Base-by-base conservation (phyloP, 1,284 basidiomycete genomes). In the Lentinula novae-zelandiae region DNA sequence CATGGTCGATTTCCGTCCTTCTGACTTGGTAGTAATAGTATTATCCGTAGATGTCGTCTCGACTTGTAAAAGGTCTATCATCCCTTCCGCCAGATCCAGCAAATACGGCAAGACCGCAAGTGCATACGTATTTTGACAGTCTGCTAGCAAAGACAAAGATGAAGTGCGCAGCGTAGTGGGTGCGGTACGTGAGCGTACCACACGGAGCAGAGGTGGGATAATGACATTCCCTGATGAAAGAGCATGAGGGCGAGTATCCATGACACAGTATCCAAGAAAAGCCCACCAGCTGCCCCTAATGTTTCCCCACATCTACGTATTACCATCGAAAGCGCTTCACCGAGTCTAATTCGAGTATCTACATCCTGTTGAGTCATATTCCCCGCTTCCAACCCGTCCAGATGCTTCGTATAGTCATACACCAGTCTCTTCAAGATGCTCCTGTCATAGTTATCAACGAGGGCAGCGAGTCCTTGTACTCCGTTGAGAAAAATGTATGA, bases 401-500 rank as follows among this genome's bases (percentile, higher is more conserved):
- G 67, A 1, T 83, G 81, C 44, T 76, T 73, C 4, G 79, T 71
- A 68, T 95, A 96, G 22, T 83, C 79, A 38, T 80, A 78, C 7
- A 93, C 74, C 34, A 96, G 76, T 2, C 79, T 78, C 60, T 77
- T 77, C 13, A 96, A 74, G 8, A 95, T 87, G 15, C 92, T 86
- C 63, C 81, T 83, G 1, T 93, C 93, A 61, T 88, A 86, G 1
- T 80, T 79, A 67, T 94, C 87, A 1, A 89, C 92, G 83, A 96
- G 89, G 13, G 84, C 87, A 4, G 89, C 84, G 1, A 99, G 78
- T 0, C 95, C 96, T 69, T 96, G 92, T 4, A 97, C 89, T 0
- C 93, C 95, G 69, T 96, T 96, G 60, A 98, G 77, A 72, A 95
- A 98, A 62, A 98, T 87, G 73, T 96, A 98, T 38, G 92, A 95